Evolutionary conservation across 495 filamentous ascomycete genomes (phyloP), one percentile per base, ranked within the genome.

Genomic region (Penicillium arizonense): DNA sequence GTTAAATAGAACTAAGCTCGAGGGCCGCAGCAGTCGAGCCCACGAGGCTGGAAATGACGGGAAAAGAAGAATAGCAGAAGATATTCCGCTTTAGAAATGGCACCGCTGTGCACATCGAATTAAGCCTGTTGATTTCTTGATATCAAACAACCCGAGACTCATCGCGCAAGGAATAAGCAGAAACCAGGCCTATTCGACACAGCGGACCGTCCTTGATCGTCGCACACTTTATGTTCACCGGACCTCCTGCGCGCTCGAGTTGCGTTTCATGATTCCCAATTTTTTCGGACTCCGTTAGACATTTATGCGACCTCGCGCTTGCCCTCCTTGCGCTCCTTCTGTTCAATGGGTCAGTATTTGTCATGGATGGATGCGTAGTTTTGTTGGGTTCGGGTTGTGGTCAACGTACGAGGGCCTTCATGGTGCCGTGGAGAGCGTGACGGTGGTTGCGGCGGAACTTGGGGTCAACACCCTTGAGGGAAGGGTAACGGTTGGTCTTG

Each of bases 381-480:
- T 9, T 51, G 38, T 40, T 23, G 28, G 36, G 28, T 24, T 50
- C 33, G 35, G 41, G 14, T 34, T 38, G 16, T 48, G 52, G 34
- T 61, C 39, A 56, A 84, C 91, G 68, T 86, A 98, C 94, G 79
- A 99, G 78, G 69, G 95, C 95, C 83, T 88, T 95, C 83, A 88
- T 89, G 64, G 95, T 99, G 70, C 94, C 94, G 79, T 97, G 95
- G 28, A 97, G 89, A 71, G 95, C 95, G 85, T 97, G 92, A 70
- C 91, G 89, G 81, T 98, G 95, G 82, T 98, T 98, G 78, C 94
- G 85, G 75, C 94, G 87, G 85, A 97, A 98, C 86, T 98, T 98
- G 72, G 94, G 90, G 81, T 98, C 94, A 69, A 93, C 96, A 72
- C 94, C 94, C 67, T 96, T 96, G 63, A 97, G 85, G 69, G 93